phyloP scores from a whole-genome alignment of 768 basidiomycete genomes.

The Rhizopogon salebrosus region DNA sequence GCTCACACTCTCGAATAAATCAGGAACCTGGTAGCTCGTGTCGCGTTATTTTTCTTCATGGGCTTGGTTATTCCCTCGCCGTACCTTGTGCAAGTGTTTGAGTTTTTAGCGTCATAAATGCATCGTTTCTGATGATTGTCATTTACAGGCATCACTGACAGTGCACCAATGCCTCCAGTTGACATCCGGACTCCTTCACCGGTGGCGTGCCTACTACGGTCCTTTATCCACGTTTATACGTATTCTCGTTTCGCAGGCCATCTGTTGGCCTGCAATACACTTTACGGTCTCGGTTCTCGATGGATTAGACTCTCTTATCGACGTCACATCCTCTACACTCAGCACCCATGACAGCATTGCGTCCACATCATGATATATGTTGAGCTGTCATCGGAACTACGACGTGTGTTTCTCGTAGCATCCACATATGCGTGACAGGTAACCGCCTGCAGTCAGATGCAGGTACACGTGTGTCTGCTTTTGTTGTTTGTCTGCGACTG shows the following conservation, averaged over 20 bases:
- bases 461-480: conserved; percentile 1
- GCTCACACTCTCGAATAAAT: background rate
- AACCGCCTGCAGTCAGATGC: conserved; percentile 48
- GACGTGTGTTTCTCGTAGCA: conserved; percentile 73
- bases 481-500: conserved; percentile 17
- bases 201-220: conserved; percentile 91
- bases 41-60: conserved; percentile 38
- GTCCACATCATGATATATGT: conserved; percentile 64
- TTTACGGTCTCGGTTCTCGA: conserved; percentile 74
- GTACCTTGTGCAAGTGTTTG: conserved; percentile 58
- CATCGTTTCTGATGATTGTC: background rate
- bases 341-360: conserved; percentile 19
- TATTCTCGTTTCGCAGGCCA: conserved; percentile 86
- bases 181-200: conserved; percentile 81
- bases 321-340: conserved; percentile 2
- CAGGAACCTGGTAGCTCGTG: conserved; percentile 14
- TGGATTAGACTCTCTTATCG: conserved; percentile 15
- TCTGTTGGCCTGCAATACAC: conserved; percentile 94
- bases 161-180: conserved; percentile 86
- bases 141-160: conserved; percentile 73
- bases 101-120: background rate
- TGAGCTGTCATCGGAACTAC: conserved; percentile 92
- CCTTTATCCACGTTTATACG: conserved; percentile 86
- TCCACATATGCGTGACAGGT: conserved; percentile 95
- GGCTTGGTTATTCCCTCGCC: conserved; percentile 62